phyloP scores from a whole-genome alignment of 2,329 filamentous ascomycete species.

The Fusarium neocosmosporiellum region DNA sequence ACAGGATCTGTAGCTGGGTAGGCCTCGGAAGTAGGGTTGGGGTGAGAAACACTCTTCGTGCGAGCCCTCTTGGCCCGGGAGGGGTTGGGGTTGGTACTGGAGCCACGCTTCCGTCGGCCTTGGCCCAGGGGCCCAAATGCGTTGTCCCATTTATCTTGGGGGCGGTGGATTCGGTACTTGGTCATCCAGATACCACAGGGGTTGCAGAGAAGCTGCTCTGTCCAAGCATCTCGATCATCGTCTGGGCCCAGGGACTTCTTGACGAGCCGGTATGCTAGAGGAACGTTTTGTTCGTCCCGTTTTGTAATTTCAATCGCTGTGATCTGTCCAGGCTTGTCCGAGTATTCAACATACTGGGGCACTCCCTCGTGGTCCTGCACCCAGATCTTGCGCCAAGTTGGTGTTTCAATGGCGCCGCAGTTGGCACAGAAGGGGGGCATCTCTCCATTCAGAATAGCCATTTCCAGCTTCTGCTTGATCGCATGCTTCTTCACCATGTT shows the following conservation, averaged over 20 bases:
- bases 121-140: conserved; percentile 64
- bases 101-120: conserved; percentile 61
- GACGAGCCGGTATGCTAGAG: conserved; percentile 77
- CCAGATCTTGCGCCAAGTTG: conserved; percentile 95
- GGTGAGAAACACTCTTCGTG: conserved; percentile 58
- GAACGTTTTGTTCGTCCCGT: conserved; percentile 70
- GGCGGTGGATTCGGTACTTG: conserved; percentile 87
- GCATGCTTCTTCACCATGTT: conserved; percentile 72
- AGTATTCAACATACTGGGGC: conserved; percentile 77
- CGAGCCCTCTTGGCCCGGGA: conserved; percentile 60
- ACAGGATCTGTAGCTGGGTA: conserved; percentile 65
- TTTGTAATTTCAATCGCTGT: conserved; percentile 78
- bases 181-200: conserved; percentile 95
- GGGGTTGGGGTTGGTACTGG: conserved; percentile 52
- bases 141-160: conserved; percentile 84
- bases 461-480: conserved; percentile 69
- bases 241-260: conserved; percentile 76
- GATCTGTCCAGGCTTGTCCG: conserved; percentile 77
- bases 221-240: conserved; percentile 75
- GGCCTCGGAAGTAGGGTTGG: conserved; percentile 64
- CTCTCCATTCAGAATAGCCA: conserved; percentile 79
- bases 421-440: conserved; percentile 92
- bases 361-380: conserved; percentile 78
- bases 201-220: conserved; percentile 86
- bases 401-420: conserved; percentile 94